Evolutionary conservation across 495 filamentous ascomycete species (phyloP).

Genomic region (Bombardia bombarda): DNA sequence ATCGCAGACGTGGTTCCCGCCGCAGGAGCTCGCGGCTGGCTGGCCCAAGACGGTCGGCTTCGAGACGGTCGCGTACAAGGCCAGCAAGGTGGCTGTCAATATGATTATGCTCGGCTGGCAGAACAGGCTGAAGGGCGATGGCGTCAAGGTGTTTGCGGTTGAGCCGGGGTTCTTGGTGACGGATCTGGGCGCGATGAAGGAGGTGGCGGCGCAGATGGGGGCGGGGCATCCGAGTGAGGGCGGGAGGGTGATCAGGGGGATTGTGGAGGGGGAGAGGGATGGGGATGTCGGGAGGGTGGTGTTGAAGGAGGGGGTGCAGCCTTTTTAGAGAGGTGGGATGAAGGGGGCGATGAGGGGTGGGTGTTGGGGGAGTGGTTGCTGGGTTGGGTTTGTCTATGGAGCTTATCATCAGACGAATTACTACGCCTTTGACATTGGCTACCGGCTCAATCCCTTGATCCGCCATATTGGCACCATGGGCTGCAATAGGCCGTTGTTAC

Average conservation of each 20-base stretch:
- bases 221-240: background rate
- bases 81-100: constrained; percentile 52
- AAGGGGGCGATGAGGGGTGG: too few relatives aligned
- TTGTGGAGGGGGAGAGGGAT: background rate
- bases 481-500: too few relatives aligned
- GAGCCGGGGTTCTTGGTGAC: constrained; percentile 49
- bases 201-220: background rate
- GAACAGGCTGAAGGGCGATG: constrained; percentile 46
- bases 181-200: constrained; percentile 22
- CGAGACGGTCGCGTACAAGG: constrained; percentile 37
- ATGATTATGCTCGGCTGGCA: constrained; percentile 58
- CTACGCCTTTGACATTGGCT: too few relatives aligned
- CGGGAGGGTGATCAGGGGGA: background rate
- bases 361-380: too few relatives aligned
- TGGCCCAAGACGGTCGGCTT: constrained; percentile 38
- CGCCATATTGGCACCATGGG: too few relatives aligned
- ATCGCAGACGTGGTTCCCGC: constrained; percentile 16
- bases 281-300: background rate
- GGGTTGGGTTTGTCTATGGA: too few relatives aligned
- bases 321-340: too few relatives aligned
- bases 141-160: constrained; percentile 50
- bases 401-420: too few relatives aligned
- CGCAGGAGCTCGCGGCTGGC: constrained; percentile 17
- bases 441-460: too few relatives aligned
- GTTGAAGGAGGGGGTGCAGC: background rate